phyloP scores from a whole-genome alignment of 345 rosid species.

The Isatis tinctoria region DNA sequence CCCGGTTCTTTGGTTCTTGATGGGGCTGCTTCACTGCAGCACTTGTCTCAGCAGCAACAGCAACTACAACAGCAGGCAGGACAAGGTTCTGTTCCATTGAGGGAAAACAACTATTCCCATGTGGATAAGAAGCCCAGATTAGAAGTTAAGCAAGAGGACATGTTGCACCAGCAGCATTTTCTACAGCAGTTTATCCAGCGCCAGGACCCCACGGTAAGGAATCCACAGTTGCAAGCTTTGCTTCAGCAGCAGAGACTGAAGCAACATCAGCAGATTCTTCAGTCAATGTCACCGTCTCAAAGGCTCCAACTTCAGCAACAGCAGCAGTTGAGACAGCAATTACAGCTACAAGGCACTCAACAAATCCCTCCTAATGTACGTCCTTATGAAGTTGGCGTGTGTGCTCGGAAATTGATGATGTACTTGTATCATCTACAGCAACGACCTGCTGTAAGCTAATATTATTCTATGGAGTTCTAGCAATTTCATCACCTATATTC shows the following conservation, averaged over 20 bases:
- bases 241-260: constrained; percentile 70
- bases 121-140: constrained; percentile 69
- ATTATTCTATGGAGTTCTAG: background rate
- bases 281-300: constrained; percentile 75
- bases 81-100: constrained; percentile 26
- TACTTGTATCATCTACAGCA: constrained; percentile 88
- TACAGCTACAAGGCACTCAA: constrained; percentile 70
- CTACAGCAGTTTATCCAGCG: constrained; percentile 77
- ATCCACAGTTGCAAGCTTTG: constrained; percentile 66
- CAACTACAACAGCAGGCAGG: constrained; percentile 7
- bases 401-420: constrained; percentile 94
- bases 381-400: constrained; percentile 75
- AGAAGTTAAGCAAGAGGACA: constrained; percentile 85
- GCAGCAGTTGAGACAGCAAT: constrained; percentile 71
- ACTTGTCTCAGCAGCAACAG: constrained; percentile 18
- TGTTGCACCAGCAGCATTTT: constrained; percentile 74
- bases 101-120: constrained; percentile 24
- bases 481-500: background rate
- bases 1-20: constrained; percentile 27
- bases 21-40: constrained; percentile 27
- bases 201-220: constrained; percentile 58
- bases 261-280: constrained; percentile 55
- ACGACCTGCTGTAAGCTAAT: constrained; percentile 65
- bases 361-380: constrained; percentile 54
- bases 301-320: constrained; percentile 68